Evolutionary conservation across 257 asterid genomes (phyloP), one percentile per base, ranked within the genome.

Genomic region (Lithospermum erythrorhizon): DNA sequence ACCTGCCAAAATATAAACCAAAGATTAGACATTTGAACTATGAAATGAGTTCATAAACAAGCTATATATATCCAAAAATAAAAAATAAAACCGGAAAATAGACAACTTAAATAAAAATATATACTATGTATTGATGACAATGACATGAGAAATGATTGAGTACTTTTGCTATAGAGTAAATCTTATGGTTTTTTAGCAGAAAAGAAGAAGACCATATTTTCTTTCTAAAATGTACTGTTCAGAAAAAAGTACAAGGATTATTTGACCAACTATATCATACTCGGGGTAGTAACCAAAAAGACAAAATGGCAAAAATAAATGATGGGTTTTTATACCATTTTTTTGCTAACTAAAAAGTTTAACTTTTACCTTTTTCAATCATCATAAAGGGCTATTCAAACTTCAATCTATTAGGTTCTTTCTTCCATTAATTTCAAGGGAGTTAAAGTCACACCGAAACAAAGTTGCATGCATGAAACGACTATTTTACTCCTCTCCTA

Each of bases 201-300:
- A 58, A 14, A 60, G 1, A 10, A 35, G 13, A 35, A 35, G 11
- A 35, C 11, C 45, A 35, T 35, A 6, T 35, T 35, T 2, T 3
- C 13, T 35, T 10, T 35, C 14, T 35, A 35, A 7, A 9, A 35
- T 6, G 45, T 35, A 35, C 14, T 7, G 13, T 35, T 7, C 32
- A 27, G 6, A 7, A 27, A 65, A 58, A 62, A 35, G 59, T 23
- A 21, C 30, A 65, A 69, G 75, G 70, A 70, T 74, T 66, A 70
- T 74, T 66, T 74, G 59, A 65, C 23, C 53, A 53, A 59, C 48
- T 57, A 48, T 18, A 64, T 61, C n/a, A 20, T 58, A 17, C n/a
- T n/a, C n/a, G 6, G 21, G 24, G 21, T n/a, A n/a, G n/a, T n/a
- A n/a, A n/a, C n/a, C 61, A 25, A 64, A 45, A 27, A 14, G 14